Evolutionary conservation across 2,329 filamentous ascomycete genomes (phyloP), one percentile per base, ranked within the genome.

Genomic region (Monilinia fructigena): DNA sequence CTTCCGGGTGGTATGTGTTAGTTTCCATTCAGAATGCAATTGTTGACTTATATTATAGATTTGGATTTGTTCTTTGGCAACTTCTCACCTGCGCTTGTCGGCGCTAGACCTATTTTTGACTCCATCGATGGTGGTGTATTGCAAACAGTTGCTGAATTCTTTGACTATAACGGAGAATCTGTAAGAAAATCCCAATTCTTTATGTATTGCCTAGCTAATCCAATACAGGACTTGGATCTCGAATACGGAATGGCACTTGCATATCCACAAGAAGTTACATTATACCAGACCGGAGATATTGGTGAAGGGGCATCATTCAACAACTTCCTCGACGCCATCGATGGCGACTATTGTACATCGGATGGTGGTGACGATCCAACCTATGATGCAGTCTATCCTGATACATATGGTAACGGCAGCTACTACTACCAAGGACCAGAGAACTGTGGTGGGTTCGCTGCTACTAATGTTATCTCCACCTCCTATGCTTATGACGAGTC

Each of bases 391-490:
- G 54, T 72, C 59, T 78, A 75, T 68, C 77, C 75, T 23, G 76
- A 78, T 65, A 63, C 54, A 42, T 52, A 50, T 66, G 70, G 50
- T 70, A 73, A 50, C 16, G 54, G 45, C 23, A 48, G 42, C 18
- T 38, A 63, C 40, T 62, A 54, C 72, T 82, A 79, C 68, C 72
- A 78, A 55, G 77, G 77, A 12, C 69, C 77, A 18, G 74, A 79
- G 66, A 75, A 78, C 66, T 84, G 82, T 72, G 82, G 83, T 63
- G 76, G 74, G 12, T 79, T 76, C 60, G 71, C 76, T 11, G 73
- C 82, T 16, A 80, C 83, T 6, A 83, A 85, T 62, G 83, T 85
- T 66, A 82, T 86, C 67, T 82, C 79, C 28, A 82, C 82, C 38
- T 84, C 81, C 14, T 86, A 86, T 73, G 80, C 78, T 16, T 81